These are phyloP conservation scores for Naganishia onofrii DNA, from an alignment of 768 basidiomycete species.

Conservation along the genomic window DNA sequence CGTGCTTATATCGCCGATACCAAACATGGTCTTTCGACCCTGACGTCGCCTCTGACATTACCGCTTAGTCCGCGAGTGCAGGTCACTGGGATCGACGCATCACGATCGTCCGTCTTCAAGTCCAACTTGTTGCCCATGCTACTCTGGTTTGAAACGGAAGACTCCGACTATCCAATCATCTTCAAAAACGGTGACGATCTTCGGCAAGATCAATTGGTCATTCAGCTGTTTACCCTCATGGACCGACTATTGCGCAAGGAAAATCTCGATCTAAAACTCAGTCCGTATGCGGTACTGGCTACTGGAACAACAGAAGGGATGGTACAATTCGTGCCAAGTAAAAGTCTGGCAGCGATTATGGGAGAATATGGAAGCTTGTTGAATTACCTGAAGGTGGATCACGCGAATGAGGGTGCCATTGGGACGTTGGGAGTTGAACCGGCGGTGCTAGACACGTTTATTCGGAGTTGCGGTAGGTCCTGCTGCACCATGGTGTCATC, in stretches of 20 bases:
- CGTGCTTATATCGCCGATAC: conserved; percentile 78
- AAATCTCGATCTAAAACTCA: conserved; percentile 87
- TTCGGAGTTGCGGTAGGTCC: conserved; percentile 86
- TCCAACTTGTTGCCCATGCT: conserved; percentile 90
- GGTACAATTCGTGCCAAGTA: conserved; percentile 93
- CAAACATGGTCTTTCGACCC: conserved; percentile 75
- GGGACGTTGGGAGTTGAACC: conserved; percentile 95
- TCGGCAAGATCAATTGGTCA: conserved; percentile 95
- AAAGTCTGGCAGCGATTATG: conserved; percentile 90
- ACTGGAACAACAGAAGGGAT: conserved; percentile 90
- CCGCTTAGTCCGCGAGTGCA: conserved; percentile 85
- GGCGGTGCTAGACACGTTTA: conserved; percentile 89
- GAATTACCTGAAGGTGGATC: conserved; percentile 77
- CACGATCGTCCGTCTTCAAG: conserved; percentile 94
- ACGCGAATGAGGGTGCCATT: conserved; percentile 91
- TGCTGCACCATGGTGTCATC: not conserved
- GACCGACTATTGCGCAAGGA: conserved; percentile 88
- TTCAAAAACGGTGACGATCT: conserved; percentile 99
- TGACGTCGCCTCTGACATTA: conserved; percentile 70
- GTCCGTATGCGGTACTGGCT: conserved; percentile 77
- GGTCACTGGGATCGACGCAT: conserved; percentile 80
- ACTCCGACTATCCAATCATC: conserved; percentile 71
- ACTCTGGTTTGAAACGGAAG: conserved; percentile 84
- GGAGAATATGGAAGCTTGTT: conserved; percentile 70
- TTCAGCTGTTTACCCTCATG: conserved; percentile 98